Percentiles rank a stretch among this genome's conserved stretches.
These are phyloP conservation scores for Diutina mesorugosa DNA, from an alignment of 1,139 yeast genomes.

Conservation along the genomic window DNA sequence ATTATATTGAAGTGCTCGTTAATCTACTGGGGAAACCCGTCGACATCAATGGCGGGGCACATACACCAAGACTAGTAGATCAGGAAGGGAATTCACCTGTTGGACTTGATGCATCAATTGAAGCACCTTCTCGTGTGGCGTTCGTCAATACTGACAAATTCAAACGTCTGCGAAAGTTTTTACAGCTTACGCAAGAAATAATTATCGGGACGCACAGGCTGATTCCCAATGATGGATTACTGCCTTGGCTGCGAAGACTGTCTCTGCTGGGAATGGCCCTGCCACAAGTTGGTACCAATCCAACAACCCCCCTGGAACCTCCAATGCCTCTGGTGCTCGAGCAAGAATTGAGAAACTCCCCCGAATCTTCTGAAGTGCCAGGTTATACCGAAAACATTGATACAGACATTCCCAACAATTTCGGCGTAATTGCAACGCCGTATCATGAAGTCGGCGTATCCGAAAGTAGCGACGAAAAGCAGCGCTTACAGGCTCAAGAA, in stretches of 20 bases:
- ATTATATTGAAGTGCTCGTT: slow-evolving; percentile 70
- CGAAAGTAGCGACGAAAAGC: neutral
- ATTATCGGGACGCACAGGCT: slow-evolving; percentile 62
- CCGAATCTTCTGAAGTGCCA: neutral
- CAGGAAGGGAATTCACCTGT: slow-evolving; percentile 7
- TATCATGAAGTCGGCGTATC: neutral
- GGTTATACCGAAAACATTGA: neutral
- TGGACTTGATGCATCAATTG: slow-evolving; percentile 8
- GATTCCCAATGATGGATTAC: neutral
- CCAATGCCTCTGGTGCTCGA: neutral
- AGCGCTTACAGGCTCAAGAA: neutral
- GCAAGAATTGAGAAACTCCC: neutral
- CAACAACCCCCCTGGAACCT: neutral
- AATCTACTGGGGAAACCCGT: slow-evolving; percentile 41
- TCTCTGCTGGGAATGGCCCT: neutral
- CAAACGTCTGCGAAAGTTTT: slow-evolving; percentile 61
- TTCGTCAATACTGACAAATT: slow-evolving; percentile 69
- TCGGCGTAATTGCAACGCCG: neutral
- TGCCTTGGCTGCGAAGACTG: neutral
- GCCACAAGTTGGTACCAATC: neutral
- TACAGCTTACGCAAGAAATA: slow-evolving; percentile 68
- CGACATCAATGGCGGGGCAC: slow-evolving; percentile 3
- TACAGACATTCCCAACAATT: neutral
- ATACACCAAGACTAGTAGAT: slow-evolving; percentile 6
- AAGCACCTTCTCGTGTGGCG: slow-evolving; percentile 21